These are phyloP conservation scores for Geum urbanum DNA, from an alignment of 306 rosid genomes.

Conservation along the genomic window DNA sequence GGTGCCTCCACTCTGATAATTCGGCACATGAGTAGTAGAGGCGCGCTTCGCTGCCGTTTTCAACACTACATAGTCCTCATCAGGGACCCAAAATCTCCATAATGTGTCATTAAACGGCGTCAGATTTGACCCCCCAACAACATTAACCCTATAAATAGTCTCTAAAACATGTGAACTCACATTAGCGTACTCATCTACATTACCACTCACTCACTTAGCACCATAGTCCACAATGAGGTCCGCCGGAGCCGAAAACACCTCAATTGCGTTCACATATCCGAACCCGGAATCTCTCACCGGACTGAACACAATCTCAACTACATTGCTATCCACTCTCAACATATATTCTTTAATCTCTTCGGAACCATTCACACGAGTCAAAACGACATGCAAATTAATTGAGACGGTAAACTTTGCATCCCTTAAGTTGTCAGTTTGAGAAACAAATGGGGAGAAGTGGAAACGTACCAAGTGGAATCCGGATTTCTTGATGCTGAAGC, in stretches of 20 bases:
- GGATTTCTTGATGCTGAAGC: slow-evolving; percentile 53
- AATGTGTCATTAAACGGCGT: slow-evolving; percentile 90
- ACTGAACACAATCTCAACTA: slow-evolving; percentile 47
- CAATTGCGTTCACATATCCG: slow-evolving; percentile 72
- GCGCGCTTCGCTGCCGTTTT: slow-evolving; percentile 66
- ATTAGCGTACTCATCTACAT: slow-evolving; percentile 46
- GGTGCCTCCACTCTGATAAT: slow-evolving; percentile 64
- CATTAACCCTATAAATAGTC: slow-evolving; percentile 73
- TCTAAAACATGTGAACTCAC: slow-evolving; percentile 64
- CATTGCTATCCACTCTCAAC: slow-evolving; percentile 40
- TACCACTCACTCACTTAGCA: slow-evolving; percentile 45
- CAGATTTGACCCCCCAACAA: slow-evolving; percentile 72
- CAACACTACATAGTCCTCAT: slow-evolving; percentile 59
- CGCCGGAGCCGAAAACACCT: slow-evolving; percentile 72
- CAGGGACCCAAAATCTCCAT: slow-evolving; percentile 97
- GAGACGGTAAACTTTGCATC: slow-evolving; percentile 61
- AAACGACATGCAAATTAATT: slow-evolving; percentile 41
- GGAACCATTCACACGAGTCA: slow-evolving; percentile 27
- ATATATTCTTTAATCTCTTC: slow-evolving; percentile 55
- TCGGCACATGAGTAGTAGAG: slow-evolving; percentile 46
- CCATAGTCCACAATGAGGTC: slow-evolving; percentile 71
- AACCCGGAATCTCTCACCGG: slow-evolving; percentile 48
- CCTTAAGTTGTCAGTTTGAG: slow-evolving; percentile 42
- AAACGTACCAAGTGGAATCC: slow-evolving; percentile 82
- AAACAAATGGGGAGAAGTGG: slow-evolving; percentile 74